phyloP scores from a whole-genome alignment of 805 yeast species.

The Saturnispora serradocipensis region DNA sequence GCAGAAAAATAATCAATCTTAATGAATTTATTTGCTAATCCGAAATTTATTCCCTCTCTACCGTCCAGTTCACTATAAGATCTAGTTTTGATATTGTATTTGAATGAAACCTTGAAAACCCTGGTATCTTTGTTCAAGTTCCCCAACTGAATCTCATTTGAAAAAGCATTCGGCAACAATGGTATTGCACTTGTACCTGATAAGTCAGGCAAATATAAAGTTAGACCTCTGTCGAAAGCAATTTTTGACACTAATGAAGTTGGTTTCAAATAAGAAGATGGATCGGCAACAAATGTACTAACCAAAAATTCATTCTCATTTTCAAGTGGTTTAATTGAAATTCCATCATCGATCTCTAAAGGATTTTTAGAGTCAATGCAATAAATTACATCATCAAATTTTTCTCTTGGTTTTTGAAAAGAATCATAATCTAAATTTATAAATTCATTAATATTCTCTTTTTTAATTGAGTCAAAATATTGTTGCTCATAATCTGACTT shows the following conservation, averaged over 20 bases:
- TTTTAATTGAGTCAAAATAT: conserved; percentile 29
- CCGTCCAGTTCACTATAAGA: conserved; percentile 14
- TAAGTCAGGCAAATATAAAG: conserved; percentile 56
- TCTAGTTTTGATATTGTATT: conserved; percentile 20
- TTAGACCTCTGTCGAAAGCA: conserved; percentile 53
- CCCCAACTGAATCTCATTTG: conserved; percentile 32
- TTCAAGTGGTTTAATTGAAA: conserved; percentile 39
- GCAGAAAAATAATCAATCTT: conserved; percentile 58
- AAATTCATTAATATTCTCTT: conserved; percentile 13
- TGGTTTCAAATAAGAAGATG: conserved; percentile 53
- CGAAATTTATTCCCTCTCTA: conserved; percentile 30
- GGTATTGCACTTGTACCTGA: conserved; percentile 37
- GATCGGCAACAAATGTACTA: conserved; percentile 80
- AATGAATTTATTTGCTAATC: conserved; percentile 37
- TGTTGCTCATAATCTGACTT: conserved; percentile 36
- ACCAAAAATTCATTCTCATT: conserved; percentile 32
- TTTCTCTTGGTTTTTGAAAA: not conserved
- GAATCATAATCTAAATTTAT: conserved; percentile 16
- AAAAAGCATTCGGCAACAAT: conserved; percentile 59
- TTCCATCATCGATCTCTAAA: conserved; percentile 90
- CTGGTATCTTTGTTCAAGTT: conserved; percentile 40
- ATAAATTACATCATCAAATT: conserved; percentile 41
- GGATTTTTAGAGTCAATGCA: conserved; percentile 80
- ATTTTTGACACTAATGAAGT: conserved; percentile 33
- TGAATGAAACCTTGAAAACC: conserved; percentile 35